Evolutionary conservation across 495 filamentous ascomycete genomes (phyloP).

Genomic region (Letharia lupina): DNA sequence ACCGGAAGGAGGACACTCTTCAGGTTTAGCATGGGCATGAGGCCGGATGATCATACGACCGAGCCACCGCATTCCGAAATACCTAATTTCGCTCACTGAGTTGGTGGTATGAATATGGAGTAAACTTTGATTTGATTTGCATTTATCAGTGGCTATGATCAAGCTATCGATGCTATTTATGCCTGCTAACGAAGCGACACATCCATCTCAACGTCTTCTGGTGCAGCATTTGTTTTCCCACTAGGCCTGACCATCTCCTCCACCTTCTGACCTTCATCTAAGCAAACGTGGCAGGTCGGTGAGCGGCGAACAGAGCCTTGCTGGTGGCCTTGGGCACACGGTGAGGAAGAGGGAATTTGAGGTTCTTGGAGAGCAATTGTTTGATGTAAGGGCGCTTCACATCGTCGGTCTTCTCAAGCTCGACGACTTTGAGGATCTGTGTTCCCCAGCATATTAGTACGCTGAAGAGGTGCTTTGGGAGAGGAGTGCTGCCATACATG

Average conservation of each 20-base stretch:
- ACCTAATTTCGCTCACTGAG: not conserved
- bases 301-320: conserved; percentile 85
- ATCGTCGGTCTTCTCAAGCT: conserved; percentile 84
- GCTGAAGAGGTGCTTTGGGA: not conserved
- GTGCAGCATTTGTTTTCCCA: not conserved
- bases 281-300: conserved; percentile 83
- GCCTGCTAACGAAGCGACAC: not conserved
- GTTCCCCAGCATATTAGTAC: not conserved
- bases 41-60: not conserved
- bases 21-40: not conserved
- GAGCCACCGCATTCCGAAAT: not conserved
- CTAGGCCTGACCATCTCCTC: not conserved
- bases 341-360: conserved; percentile 98
- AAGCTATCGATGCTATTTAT: not conserved
- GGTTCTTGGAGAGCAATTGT: conserved; percentile 88
- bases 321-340: conserved; percentile 67
- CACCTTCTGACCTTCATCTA: conserved; percentile 26
- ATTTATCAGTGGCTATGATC: not conserved
- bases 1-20: not conserved
- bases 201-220: not conserved
- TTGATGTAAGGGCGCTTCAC: conserved; percentile 98
- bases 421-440: conserved; percentile 96
- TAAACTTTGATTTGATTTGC: not conserved
- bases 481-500: conserved; percentile 57
- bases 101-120: not conserved